Percentiles rank a stretch among this genome's conserved stretches.
Evolutionary conservation across 208 protist genomes (phyloP).

Genomic region (Zelonia costaricensis): DNA sequence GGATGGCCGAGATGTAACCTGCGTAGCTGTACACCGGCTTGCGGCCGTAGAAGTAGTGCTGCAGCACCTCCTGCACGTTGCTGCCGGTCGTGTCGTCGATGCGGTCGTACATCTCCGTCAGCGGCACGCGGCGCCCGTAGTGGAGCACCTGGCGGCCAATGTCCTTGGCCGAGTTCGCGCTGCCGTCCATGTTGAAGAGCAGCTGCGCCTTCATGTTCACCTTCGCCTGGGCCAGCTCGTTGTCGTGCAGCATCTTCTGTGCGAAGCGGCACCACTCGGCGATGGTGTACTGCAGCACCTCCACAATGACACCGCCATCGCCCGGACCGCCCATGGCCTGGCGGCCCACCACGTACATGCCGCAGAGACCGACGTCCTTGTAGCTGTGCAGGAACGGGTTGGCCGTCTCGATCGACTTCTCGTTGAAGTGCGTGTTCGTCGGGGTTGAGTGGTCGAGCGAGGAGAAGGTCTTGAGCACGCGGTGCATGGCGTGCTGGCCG

Average conservation of each 20-base stretch:
- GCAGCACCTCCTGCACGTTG: slow-evolving; percentile 85
- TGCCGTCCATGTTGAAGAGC: slow-evolving; percentile 90
- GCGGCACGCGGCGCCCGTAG: slow-evolving; percentile 80
- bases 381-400: slow-evolving; percentile 90
- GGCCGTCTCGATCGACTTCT: slow-evolving; percentile 86
- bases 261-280: slow-evolving; percentile 87
- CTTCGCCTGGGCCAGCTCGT: slow-evolving; percentile 88
- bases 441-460: slow-evolving; percentile 86
- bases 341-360: slow-evolving; percentile 84
- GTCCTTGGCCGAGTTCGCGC: slow-evolving; percentile 83
- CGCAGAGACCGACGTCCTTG: slow-evolving; percentile 87
- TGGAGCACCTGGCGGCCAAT: slow-evolving; percentile 88
- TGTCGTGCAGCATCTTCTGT: slow-evolving; percentile 82
- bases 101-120: slow-evolving; percentile 91
- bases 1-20: slow-evolving; percentile 80
- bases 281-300: slow-evolving; percentile 89
- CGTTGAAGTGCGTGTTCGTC: slow-evolving; percentile 90
- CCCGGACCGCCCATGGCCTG: slow-evolving; percentile 60
- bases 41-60: slow-evolving; percentile 92
- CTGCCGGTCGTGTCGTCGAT: slow-evolving; percentile 89
- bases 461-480: slow-evolving; percentile 87
- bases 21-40: slow-evolving; percentile 89
- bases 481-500: slow-evolving; percentile 86
- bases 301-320: slow-evolving; percentile 71
- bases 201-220: slow-evolving; percentile 90